Percentiles rank a stretch among this genome's conserved stretches.
These are phyloP conservation scores for Oryza australiensis DNA, from an alignment of 176 grass and related monocot species.

Conservation along the genomic window DNA sequence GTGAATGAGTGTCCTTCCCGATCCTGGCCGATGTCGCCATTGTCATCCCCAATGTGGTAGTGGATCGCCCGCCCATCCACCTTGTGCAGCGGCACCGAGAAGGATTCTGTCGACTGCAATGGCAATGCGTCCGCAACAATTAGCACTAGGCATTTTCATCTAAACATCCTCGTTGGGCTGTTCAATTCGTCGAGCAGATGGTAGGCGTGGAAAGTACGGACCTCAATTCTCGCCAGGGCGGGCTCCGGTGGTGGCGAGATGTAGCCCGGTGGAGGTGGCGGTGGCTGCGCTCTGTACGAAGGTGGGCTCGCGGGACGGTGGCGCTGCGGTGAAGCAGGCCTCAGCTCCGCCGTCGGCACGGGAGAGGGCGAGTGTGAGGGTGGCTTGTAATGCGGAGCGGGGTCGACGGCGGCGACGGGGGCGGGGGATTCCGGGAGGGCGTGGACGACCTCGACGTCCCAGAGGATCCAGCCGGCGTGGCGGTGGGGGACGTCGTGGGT, in stretches of 20 bases:
- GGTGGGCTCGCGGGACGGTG: not conserved
- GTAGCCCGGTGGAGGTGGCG: conserved; percentile 31
- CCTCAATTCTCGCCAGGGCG: conserved; percentile 46
- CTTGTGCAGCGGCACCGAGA: conserved; percentile 51
- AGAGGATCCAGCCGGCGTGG: conserved; percentile 66
- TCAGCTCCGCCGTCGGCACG: conserved; percentile 22
- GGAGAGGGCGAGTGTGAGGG: conserved; percentile 13
- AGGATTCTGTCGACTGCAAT: conserved; percentile 56
- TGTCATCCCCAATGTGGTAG: conserved; percentile 57
- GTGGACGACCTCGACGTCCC: conserved; percentile 78
- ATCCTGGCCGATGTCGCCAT: conserved; percentile 38
- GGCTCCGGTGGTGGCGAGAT: conserved; percentile 3
- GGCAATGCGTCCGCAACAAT: not conserved
- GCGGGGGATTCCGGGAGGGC: not conserved
- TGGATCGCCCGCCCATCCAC: conserved; percentile 62
- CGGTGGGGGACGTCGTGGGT: conserved; percentile 67
- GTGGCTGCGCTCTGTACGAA: conserved; percentile 25
- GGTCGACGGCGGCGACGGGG: not conserved
- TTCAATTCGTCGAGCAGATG: not conserved
- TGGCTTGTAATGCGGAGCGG: not conserved
- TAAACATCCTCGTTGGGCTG: not conserved
- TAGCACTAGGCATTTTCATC: not conserved
- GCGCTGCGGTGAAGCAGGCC: not conserved
- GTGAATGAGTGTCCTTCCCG: conserved; percentile 39
- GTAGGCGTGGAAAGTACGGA: not conserved